These are phyloP conservation scores for Vaccinium corymbosum DNA, from an alignment of 148 eudicot species.

Conservation along the genomic window DNA sequence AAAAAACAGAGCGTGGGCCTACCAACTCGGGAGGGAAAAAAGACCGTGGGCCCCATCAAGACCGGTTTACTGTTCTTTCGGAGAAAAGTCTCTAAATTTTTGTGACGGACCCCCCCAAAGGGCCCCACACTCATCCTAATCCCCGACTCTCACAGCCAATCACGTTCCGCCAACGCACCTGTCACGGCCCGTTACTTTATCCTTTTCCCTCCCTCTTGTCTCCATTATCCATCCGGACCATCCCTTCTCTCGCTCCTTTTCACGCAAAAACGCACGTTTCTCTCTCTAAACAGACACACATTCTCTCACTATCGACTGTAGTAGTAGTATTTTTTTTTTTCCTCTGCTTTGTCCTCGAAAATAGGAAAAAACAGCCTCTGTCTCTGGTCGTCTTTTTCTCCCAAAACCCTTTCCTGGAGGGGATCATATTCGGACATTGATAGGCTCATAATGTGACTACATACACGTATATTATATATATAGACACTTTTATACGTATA, in stretches of 20 bases:
- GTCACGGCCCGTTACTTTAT: not conserved
- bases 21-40: not conserved
- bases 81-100: not conserved
- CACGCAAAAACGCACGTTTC: constrained; percentile 27
- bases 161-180: not conserved
- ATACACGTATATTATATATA: not conserved
- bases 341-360: constrained; percentile 17
- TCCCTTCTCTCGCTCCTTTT: constrained; percentile 20
- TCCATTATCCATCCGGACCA: not conserved
- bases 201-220: not conserved
- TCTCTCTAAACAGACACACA: constrained; percentile 11
- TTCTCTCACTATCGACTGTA: constrained; percentile 7
- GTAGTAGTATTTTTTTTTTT: not conserved
- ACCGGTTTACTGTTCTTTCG: not conserved
- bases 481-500: not conserved
- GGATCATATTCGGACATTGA: constrained; percentile 7
- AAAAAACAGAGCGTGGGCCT: not conserved
- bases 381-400: constrained; percentile 15
- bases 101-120: not conserved
- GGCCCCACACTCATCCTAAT: not conserved
- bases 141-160: not conserved
- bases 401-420: constrained; percentile 7
- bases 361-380: not conserved
- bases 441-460: not conserved
- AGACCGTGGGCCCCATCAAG: not conserved